phyloP scores from a whole-genome alignment of 805 yeast genomes.

The Millerozyma miso region DNA sequence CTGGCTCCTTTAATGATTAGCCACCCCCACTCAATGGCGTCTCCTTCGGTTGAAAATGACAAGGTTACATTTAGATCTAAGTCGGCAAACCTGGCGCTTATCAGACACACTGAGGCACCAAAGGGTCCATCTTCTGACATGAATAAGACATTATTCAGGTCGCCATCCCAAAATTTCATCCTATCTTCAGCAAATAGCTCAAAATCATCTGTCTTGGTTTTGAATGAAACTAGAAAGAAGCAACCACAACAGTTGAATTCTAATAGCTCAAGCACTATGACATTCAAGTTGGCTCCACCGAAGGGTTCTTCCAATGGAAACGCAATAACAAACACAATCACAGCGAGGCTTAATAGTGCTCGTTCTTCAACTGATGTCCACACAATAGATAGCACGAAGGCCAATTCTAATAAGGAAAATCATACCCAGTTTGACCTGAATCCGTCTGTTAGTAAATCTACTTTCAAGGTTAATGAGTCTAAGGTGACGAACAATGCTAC shows the following conservation, averaged over 20 bases:
- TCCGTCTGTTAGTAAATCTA: conserved; percentile 10
- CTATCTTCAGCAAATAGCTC: neutral
- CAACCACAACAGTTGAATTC: conserved; percentile 31
- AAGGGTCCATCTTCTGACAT: neutral
- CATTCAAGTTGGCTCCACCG: conserved; percentile 31
- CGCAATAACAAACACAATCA: neutral
- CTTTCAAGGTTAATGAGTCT: neutral
- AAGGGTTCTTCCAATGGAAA: conserved; percentile 12
- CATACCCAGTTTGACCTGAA: neutral
- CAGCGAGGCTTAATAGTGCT: neutral
- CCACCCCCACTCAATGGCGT: neutral
- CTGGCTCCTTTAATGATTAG: neutral
- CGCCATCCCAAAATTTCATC: neutral
- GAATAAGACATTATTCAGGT: neutral
- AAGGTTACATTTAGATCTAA: neutral
- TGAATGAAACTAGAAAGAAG: conserved; percentile 27
- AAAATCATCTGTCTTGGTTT: conserved; percentile 12
- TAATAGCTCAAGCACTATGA: conserved; percentile 26
- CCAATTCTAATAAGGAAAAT: neutral
- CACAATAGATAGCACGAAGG: neutral
- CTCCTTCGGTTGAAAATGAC: neutral
- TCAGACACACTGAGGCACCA: neutral
- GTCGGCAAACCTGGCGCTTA: neutral
- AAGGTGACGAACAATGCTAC: neutral
- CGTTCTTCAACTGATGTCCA: neutral